These are phyloP conservation scores for Lachnellula suecica DNA, from an alignment of 2,329 filamentous ascomycete genomes.

Conservation along the genomic window DNA sequence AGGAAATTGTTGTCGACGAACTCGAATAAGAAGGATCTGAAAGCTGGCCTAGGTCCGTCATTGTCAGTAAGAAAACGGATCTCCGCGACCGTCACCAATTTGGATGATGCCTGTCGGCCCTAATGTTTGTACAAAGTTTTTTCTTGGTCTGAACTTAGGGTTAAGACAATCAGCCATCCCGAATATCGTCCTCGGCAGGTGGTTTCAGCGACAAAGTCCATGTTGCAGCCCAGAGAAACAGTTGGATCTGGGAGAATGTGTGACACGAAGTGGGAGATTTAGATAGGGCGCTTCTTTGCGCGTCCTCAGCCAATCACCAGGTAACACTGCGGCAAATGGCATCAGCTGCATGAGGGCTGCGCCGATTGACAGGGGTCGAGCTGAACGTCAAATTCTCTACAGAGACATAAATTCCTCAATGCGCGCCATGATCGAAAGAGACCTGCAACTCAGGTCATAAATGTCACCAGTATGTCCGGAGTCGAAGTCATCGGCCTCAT, in stretches of 20 bases:
- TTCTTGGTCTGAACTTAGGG: no score
- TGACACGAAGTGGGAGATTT: no score
- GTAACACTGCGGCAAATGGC: neutral
- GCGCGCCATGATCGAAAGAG: neutral
- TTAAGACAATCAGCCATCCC: no score
- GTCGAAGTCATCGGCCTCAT: slow-evolving; percentile 24
- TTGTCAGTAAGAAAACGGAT: neutral
- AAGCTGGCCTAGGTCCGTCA: slow-evolving; percentile 26
- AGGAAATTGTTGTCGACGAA: slow-evolving; percentile 22
- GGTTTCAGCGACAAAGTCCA: no score
- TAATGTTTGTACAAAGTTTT: no score
- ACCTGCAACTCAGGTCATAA: neutral
- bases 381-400: neutral
- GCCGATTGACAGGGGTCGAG: neutral
- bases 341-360: neutral
- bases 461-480: slow-evolving; percentile 18
- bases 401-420: no score
- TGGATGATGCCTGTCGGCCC: no score
- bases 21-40: neutral
- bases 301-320: neutral
- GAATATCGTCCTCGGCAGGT: no score
- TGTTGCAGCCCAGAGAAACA: no score
- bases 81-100: no score
- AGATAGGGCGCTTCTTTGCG: neutral
- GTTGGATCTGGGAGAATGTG: no score